phyloP scores from a whole-genome alignment of 805 yeast genomes.

The Debaryomyces hansenii region DNA sequence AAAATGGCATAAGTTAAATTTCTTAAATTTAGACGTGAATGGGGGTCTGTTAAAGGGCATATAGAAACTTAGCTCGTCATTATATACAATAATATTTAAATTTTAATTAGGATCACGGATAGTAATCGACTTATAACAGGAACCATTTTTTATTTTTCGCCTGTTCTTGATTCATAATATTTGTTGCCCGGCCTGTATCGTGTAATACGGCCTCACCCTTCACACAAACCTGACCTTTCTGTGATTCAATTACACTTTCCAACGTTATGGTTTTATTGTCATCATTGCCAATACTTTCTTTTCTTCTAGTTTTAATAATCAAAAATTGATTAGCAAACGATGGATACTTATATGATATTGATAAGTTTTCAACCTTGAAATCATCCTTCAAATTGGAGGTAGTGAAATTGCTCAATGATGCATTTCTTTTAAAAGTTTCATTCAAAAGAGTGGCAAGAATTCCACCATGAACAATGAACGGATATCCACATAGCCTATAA shows the following conservation, averaged over 20 bases:
- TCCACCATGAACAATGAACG: slow-evolving; percentile 88
- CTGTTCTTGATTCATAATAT: not conserved
- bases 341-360: slow-evolving; percentile 63
- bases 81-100: not conserved
- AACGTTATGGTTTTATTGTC: slow-evolving; percentile 38
- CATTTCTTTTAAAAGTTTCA: slow-evolving; percentile 65
- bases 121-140: not conserved
- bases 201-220: slow-evolving; percentile 52
- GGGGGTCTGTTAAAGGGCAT: too few relatives aligned
- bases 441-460: slow-evolving; percentile 77
- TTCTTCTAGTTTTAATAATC: slow-evolving; percentile 51
- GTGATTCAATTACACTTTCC: slow-evolving; percentile 53
- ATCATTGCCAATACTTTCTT: slow-evolving; percentile 25
- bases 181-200: slow-evolving; percentile 28
- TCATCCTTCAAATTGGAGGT: slow-evolving; percentile 40
- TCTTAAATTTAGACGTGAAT: too few relatives aligned
- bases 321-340: slow-evolving; percentile 78
- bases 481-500: slow-evolving; percentile 78
- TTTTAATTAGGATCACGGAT: not conserved
- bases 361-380: slow-evolving; percentile 48
- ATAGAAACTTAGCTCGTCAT: too few relatives aligned
- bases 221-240: slow-evolving; percentile 56
- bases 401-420: slow-evolving; percentile 37
- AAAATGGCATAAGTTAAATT: too few relatives aligned
- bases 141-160: not conserved